A percentile compares a stretch with the other conserved stretches of the same genome.
These are phyloP conservation scores for Podila epicladia DNA, from an alignment of 192 early-diverging fungal species.

Conservation along the genomic window DNA sequence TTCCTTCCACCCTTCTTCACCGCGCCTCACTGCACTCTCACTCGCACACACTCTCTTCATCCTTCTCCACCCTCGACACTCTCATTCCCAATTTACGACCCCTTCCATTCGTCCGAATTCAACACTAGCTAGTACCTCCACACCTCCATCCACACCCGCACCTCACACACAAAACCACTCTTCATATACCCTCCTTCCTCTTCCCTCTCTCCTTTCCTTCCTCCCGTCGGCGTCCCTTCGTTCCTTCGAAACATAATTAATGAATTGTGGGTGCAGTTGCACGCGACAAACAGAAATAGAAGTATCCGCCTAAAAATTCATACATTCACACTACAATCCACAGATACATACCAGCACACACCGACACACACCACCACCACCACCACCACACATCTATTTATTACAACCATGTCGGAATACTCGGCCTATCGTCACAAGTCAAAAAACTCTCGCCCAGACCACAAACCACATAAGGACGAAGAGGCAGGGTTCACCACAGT, in stretches of 20 bases:
- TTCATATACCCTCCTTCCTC: neutral
- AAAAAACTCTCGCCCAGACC: neutral
- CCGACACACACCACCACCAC: too few species aligned
- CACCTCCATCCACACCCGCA: too few species aligned
- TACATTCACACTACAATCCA: too few species aligned
- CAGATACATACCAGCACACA: too few species aligned
- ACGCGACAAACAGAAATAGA: too few species aligned
- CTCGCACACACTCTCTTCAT: neutral
- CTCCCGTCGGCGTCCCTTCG: neutral
- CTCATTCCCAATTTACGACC: constrained; percentile 5
- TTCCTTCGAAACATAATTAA: neutral
- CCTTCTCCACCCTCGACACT: constrained; percentile 1
- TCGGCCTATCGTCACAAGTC: constrained; percentile 8
- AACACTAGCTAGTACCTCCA: too few species aligned
- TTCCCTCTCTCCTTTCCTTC: neutral
- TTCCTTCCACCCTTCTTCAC: neutral
- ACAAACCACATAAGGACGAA: neutral
- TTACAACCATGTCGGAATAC: constrained; percentile 20
- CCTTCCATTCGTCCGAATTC: neutral
- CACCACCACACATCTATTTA: too few species aligned
- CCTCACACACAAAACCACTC: neutral
- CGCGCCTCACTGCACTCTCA: neutral
- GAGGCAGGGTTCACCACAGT: neutral
- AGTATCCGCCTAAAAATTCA: too few species aligned
- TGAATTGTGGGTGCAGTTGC: neutral